Evolutionary conservation across 305 asterid genomes (phyloP).

Genomic region (Fraxinus platypoda): DNA sequence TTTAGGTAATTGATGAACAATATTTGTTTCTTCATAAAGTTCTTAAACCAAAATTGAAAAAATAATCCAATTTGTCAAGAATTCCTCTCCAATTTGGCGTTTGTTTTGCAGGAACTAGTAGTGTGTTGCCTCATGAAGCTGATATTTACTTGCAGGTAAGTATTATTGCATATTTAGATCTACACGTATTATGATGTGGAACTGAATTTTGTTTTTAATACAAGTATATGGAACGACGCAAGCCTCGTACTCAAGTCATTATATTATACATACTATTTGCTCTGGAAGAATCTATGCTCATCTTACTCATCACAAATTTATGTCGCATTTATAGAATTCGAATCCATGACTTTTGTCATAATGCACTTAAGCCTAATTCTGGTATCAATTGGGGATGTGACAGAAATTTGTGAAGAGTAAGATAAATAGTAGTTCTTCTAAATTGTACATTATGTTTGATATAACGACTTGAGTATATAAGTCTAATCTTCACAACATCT

Average conservation of each 20-base stretch:
- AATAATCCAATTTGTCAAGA: not conserved
- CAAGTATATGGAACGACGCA: too few relatives aligned
- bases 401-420: not conserved
- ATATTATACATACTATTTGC: too few relatives aligned
- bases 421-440: accelerated
- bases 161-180: not conserved
- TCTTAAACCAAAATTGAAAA: not conserved
- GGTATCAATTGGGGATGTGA: not conserved
- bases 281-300: too few relatives aligned
- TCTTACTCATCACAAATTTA: too few relatives aligned
- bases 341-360: too few relatives aligned
- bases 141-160: constrained; percentile 47
- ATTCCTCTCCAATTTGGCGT: not conserved
- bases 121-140: constrained; percentile 23
- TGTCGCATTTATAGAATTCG: too few relatives aligned
- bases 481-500: not conserved
- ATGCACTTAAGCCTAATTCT: too few relatives aligned
- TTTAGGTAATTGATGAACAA: not conserved
- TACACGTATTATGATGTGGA: not conserved
- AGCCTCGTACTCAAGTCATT: too few relatives aligned
- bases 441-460: not conserved
- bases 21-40: not conserved
- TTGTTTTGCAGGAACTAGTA: constrained; percentile 37
- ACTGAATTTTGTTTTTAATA: not conserved
- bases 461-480: not conserved